Evolutionary conservation across 1,284 basidiomycete genomes (phyloP).

Genomic region (Cryptococcus deneoformans): DNA sequence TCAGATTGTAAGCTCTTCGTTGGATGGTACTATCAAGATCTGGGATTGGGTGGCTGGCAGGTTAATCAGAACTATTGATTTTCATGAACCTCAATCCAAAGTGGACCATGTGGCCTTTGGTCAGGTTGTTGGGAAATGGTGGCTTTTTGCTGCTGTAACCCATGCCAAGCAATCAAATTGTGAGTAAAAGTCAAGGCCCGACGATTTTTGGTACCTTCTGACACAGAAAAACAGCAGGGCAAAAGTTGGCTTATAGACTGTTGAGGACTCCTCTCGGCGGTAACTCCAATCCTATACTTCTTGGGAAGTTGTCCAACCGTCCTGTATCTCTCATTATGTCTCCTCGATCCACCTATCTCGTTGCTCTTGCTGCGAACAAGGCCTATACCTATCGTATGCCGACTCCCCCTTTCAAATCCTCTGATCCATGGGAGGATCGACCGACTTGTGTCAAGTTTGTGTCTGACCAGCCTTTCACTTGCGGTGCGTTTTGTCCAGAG

Average conservation of each 20-base stretch:
- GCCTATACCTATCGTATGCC: conserved; percentile 71
- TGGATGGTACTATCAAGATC: conserved; percentile 78
- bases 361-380: conserved; percentile 75
- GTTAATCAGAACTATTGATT: conserved; percentile 68
- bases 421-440: conserved; percentile 22
- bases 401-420: neutral
- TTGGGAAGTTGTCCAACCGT: conserved; percentile 33
- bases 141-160: conserved; percentile 29
- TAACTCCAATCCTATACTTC: conserved; percentile 6
- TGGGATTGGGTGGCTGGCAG: conserved; percentile 93
- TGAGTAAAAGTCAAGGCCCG: neutral
- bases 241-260: conserved; percentile 21
- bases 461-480: conserved; percentile 60
- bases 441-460: conserved; percentile 75
- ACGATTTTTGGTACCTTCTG: neutral
- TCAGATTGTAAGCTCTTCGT: conserved; percentile 81
- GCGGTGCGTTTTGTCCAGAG: conserved; percentile 81
- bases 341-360: conserved; percentile 67
- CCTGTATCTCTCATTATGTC: conserved; percentile 60
- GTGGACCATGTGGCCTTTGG: conserved; percentile 36
- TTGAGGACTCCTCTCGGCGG: conserved; percentile 21
- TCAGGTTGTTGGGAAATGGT: conserved; percentile 33
- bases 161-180: conserved; percentile 16
- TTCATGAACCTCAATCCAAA: conserved; percentile 65
- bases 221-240: neutral